Conservation (phyloP, 306 rosid species). For the Pueraria montana region DNA sequence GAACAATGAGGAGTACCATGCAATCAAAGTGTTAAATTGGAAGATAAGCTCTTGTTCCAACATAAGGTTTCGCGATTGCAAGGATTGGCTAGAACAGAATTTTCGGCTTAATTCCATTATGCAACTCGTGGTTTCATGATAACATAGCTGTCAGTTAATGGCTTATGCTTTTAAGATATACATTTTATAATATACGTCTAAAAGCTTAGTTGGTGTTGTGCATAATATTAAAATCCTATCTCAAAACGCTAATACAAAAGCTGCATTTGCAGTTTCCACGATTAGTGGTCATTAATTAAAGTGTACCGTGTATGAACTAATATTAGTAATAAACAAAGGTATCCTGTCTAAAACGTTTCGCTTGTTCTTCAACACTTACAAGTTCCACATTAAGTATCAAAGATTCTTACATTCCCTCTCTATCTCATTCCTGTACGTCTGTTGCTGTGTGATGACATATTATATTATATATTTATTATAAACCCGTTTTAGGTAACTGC, state of each 20-base stretch:
- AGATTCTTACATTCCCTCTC: neutral
- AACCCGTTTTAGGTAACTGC: neutral
- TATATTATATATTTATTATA: neutral
- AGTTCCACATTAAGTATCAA: neutral
- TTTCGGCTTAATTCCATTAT: conserved; percentile 21
- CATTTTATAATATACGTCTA: conserved; percentile 24
- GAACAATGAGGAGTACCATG: neutral
- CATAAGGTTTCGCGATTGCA: neutral
- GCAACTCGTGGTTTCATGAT: conserved; percentile 35
- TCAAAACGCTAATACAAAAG: neutral
- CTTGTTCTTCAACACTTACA: neutral
- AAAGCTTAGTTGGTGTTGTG: conserved; percentile 40
- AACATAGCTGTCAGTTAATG: neutral
- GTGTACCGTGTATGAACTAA: conserved; percentile 3
- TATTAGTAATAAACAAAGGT: neutral
- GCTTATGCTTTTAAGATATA: conserved; percentile 32
- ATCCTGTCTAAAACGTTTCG: neutral
- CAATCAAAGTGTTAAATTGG: neutral
- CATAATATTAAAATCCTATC: neutral
- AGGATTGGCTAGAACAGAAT: conserved; percentile 30
- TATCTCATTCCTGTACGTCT: neutral
- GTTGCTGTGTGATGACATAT: neutral
- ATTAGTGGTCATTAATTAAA: conserved; percentile 44
- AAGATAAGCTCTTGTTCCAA: neutral
- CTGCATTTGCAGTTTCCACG: conserved; percentile 35